These are phyloP conservation scores for Phaeotremella skinneri DNA, from an alignment of 768 basidiomycete species.

Conservation along the genomic window DNA sequence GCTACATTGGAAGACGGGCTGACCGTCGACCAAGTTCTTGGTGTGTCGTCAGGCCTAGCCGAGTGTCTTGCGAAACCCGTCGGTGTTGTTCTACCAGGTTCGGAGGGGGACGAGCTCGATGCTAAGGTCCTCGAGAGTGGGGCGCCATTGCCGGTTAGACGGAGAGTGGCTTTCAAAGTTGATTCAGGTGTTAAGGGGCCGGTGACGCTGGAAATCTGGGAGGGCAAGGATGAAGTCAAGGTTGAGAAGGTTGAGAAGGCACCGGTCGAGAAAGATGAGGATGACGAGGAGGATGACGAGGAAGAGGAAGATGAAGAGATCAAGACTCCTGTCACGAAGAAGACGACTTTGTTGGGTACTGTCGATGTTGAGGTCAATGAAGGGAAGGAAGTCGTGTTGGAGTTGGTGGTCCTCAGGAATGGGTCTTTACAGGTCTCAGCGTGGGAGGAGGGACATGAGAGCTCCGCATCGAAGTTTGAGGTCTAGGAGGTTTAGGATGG, in stretches of 20 bases:
- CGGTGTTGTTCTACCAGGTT: conserved; percentile 52
- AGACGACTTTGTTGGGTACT: conserved; percentile 38
- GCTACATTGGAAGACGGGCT: conserved; percentile 42
- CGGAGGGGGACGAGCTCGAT: conserved; percentile 31
- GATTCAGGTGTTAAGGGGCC: conserved; percentile 32
- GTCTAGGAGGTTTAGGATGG: conserved; percentile 12
- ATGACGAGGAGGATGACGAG: conserved; percentile 43
- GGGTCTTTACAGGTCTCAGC: conserved; percentile 38
- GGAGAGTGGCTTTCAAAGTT: conserved; percentile 52
- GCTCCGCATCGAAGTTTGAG: conserved; percentile 28
- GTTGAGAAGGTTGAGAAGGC: conserved; percentile 47
- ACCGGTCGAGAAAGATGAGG: conserved; percentile 34
- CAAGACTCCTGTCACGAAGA: conserved; percentile 44
- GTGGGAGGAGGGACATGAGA: conserved; percentile 48
- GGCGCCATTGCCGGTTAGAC: conserved; percentile 52
- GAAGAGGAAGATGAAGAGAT: conserved; percentile 48
- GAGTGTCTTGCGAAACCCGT: conserved; percentile 43
- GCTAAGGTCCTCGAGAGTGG: conserved; percentile 41
- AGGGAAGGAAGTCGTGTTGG: conserved; percentile 35
- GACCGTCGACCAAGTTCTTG: conserved; percentile 45
- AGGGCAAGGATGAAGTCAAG: conserved; percentile 53
- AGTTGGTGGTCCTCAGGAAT: conserved; percentile 40
- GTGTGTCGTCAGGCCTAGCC: conserved; percentile 37
- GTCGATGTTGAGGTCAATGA: conserved; percentile 33
- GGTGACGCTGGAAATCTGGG: conserved; percentile 53